Base-by-base conservation (phyloP, 257 asterid species). In the Scutellaria galericulata region DNA sequence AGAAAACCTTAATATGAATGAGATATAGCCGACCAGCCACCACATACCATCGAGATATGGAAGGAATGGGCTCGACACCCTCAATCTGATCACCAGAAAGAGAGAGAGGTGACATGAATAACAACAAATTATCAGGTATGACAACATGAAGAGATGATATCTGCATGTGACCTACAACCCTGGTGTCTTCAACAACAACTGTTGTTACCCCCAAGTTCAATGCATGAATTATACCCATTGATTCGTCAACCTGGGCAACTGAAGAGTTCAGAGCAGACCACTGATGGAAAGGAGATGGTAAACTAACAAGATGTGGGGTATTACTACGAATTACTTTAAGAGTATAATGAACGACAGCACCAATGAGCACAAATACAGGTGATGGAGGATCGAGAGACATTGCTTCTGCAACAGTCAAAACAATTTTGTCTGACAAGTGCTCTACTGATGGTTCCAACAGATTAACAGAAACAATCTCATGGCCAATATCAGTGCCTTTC, bases 361-460 rank as follows among this genome's bases (percentile, higher is more conserved):
- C 98, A 73, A 87, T 72, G 65, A 90, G 89, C 76, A 93, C 96
- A 80, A 77, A 78, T 31, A 90, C 92, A 48, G 97, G 98, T 5
- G 98, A 93, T 4, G 96, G 89, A 77, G 98, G 98, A 68, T 91
- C 86, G 8, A 93, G 86, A 79, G 96, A 86, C 93, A 93, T 93
- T 44, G 97, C 98, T 89, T 93, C 98, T 50, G 98, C 97, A 45
- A 90, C 96, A 24, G 97, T 93, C 79, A 93, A 80, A 53, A 75
- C 83, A 84, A 93, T 85, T 70, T 87, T 82, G 82, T 93, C 98
- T 15, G 59, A 84, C 87, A 87, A 71, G 67, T 83, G 76, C 75
- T 80, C 82, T 50, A 80, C 71, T 42, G 88, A 84, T 9, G 92
- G 93, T 76, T 90, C 98, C 66, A 82, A 77, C 85, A 93, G 75